Evolutionary conservation across 1,284 basidiomycete species (phyloP), one percentile per base, ranked within the genome.

Genomic region (Sphaerobolus stellatus): DNA sequence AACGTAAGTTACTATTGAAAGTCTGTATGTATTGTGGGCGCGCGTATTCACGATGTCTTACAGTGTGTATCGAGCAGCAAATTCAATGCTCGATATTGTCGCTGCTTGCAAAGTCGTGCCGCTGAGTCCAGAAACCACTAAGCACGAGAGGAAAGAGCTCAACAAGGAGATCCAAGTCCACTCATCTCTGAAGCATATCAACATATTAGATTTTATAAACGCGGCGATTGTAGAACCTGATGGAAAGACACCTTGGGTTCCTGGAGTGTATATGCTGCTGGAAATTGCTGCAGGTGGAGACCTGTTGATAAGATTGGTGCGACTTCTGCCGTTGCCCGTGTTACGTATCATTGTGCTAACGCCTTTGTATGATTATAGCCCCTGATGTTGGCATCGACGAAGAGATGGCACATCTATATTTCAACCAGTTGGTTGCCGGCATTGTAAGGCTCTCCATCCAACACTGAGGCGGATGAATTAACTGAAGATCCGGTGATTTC

Each of bases 111-210:
- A 96, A 71, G 75, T 94, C 33, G 80, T 94, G 61, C 68, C 74
- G 18, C 72, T 94, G 48, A 85, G 81, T 0, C 68, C 76, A 6
- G 63, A 81, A 47, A 85, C 84, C 5, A 81, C 82, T 0, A 76
- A 82, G 3, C 76, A 78, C 41, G 81, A 89, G 36, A 78, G 89
- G 58, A 94, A 93, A 67, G 81, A 80, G n/a, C 75, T 94, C 16
- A 86, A 97, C 58, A 97, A 95, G 67, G 96, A 99, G 71, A 95
- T 98, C 69, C 85, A 91, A 51, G 87, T 98, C 3, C 96, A 99
- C 68, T 74, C 85, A 14, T 82, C 83, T 0, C 75, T 99, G 59
- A 93, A 92, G 63, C 89, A 97, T 62, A n/a, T n/a, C 2, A 86
- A 97, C 62, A 83, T 99, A 9, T 82, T 99, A 33, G 88, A 94